Evolutionary conservation across 2,329 filamentous ascomycete species (phyloP), one percentile per base, ranked within the genome.

Genomic region (Corinectria fuckeliana): DNA sequence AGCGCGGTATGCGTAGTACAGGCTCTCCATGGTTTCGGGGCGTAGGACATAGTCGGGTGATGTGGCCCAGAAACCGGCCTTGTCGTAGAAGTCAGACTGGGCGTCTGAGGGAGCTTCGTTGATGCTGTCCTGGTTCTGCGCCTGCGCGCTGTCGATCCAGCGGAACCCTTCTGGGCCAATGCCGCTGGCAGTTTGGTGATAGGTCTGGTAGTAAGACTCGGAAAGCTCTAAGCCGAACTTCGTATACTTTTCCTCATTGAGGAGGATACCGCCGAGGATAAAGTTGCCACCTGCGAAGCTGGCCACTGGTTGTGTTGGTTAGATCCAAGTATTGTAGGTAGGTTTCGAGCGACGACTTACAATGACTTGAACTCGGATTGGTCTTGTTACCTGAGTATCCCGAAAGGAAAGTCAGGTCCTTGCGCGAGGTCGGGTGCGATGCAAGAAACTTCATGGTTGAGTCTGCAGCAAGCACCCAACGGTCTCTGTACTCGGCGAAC

Each of bases 201-300:
- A 96, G 0, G 91, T 93, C 28, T 85, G 85, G 74, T 88, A 88
- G 78, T 92, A 96, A 1, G 85, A 87, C 14, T 88, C 81, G 5
- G 91, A 86, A 21, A 96, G 85, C 6, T 82, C 75, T 11, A 96
- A 81, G 11, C 92, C 93, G 65, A 92, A 92, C 47, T 91, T 78
- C 51, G 90, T 81, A 75, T 94, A 93, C 18, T 87, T 82, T 42
- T 86, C 79, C 49, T 85, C 77, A 45, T 82, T 76, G 34, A 96
- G 84, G 1, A 89, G 85, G 21, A 90, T 82, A 4, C 92, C 92
- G 20, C 89, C 92, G 16, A 96, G 85, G 67, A 96, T 88, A 77
- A 96, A 92, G 75, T 89, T 96, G 14, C 93, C 93, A 30, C 91
- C 92, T 56, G 90, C 86, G 75, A 91, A 95, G 32, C 90, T 90